These are phyloP conservation scores for Coprinopsis strossmayeri DNA, from an alignment of 768 basidiomycete species.

Conservation along the genomic window DNA sequence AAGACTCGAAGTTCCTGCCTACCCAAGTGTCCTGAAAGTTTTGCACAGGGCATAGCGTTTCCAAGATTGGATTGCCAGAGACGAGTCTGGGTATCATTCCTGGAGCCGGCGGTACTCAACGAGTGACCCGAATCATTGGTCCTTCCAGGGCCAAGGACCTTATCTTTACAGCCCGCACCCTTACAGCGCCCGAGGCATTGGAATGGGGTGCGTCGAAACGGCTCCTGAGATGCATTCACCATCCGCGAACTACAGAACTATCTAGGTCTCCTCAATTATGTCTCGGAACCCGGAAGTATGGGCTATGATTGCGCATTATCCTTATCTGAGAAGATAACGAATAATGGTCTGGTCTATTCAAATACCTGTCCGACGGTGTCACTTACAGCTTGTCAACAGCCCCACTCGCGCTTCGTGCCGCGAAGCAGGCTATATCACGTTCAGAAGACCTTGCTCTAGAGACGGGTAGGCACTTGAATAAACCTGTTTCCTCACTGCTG, in stretches of 20 bases:
- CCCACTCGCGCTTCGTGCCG: slow-evolving; percentile 80
- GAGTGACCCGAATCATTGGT: slow-evolving; percentile 72
- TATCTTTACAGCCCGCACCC: slow-evolving; percentile 72
- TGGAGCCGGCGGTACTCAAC: slow-evolving; percentile 86
- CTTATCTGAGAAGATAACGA: slow-evolving; percentile 61
- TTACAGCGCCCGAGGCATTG: slow-evolving; percentile 62
- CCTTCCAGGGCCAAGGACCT: slow-evolving; percentile 78
- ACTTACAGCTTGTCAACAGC: slow-evolving; percentile 36
- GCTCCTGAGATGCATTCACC: no score
- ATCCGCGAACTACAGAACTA: no score
- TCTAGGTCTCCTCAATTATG: slow-evolving; percentile 84
- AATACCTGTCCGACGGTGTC: background rate
- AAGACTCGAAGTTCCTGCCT: slow-evolving; percentile 13
- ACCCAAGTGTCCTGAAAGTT: background rate
- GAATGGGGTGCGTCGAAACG: slow-evolving; percentile 64
- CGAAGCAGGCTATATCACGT: slow-evolving; percentile 79
- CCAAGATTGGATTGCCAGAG: slow-evolving; percentile 87
- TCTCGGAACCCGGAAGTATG: slow-evolving; percentile 51
- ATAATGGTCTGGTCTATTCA: slow-evolving; percentile 45
- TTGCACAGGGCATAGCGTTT: slow-evolving; percentile 50
- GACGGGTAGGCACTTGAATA: slow-evolving; percentile 40
- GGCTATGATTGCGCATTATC: slow-evolving; percentile 67
- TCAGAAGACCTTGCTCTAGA: slow-evolving; percentile 77
- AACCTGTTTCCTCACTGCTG: no score
- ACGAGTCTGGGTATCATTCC: slow-evolving; percentile 77